Conservation (phyloP, 345 rosid genomes). For the Eucalyptus marginata region DNA sequence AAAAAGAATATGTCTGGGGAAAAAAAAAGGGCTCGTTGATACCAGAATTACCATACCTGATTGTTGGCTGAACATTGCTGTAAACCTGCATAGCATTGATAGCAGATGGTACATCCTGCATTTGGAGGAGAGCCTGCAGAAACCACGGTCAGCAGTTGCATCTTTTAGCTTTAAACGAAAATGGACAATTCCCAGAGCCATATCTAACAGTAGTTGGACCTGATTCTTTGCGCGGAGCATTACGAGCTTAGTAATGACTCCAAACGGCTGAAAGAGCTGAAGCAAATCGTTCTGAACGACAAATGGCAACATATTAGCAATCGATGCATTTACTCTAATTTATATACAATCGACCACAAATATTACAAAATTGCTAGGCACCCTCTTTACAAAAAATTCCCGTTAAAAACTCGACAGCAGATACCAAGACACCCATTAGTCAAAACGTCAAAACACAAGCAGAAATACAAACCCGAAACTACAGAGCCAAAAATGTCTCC, state of each 20-base stretch:
- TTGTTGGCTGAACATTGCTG: conserved; percentile 73
- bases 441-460: not conserved
- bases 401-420: not conserved
- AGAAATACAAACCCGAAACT: not conserved
- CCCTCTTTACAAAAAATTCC: not conserved
- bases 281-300: conserved; percentile 79
- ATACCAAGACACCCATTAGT: not conserved
- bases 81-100: conserved; percentile 75
- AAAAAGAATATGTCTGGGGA: not conserved
- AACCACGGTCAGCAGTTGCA: not conserved
- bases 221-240: conserved; percentile 99
- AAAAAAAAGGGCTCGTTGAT: not conserved
- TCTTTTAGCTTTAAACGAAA: not conserved
- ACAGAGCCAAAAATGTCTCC: not conserved
- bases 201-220: conserved; percentile 22
- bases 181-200: not conserved
- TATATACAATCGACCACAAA: not conserved
- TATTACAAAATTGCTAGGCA: not conserved
- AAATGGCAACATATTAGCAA: not conserved
- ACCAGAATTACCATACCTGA: conserved; percentile 35
- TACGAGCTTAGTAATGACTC: conserved; percentile 93
- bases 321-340: not conserved
- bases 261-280: conserved; percentile 97
- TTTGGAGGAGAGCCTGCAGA: conserved; percentile 88
- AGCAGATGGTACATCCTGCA: conserved; percentile 94